A percentile compares a stretch with the other conserved stretches of the same genome.
phyloP scores from a whole-genome alignment of 441 rosid species.

The Melianthus villosus region DNA sequence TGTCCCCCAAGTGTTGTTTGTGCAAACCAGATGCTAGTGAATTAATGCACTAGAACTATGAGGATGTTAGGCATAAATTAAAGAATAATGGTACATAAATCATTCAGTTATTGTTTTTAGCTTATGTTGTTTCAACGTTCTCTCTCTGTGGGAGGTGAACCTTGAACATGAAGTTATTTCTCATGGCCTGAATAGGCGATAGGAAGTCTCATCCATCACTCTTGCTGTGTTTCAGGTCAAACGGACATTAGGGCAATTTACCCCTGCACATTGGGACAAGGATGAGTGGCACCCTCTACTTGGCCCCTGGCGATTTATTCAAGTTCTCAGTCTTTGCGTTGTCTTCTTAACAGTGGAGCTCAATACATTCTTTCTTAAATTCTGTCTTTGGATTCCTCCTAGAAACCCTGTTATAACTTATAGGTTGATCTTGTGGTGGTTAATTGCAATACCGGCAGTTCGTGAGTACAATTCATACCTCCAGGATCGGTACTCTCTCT shows the following conservation, averaged over 20 bases:
- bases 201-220: no score
- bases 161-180: no score
- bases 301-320: slow-evolving; percentile 95
- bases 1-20: no score
- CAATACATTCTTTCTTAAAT: slow-evolving; percentile 95
- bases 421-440: slow-evolving; percentile 96
- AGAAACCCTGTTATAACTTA: slow-evolving; percentile 80
- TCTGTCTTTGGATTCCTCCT: slow-evolving; percentile 94
- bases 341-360: slow-evolving; percentile 86
- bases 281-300: slow-evolving; percentile 98
- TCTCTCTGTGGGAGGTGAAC: no score
- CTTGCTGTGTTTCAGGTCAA: slow-evolving; percentile 36
- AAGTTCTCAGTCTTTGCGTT: slow-evolving; percentile 85
- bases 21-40: no score
- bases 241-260: slow-evolving; percentile 84
- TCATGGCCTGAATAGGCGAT: no score
- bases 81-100: no score
- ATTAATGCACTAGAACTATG: no score
- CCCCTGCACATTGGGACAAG: slow-evolving; percentile 99
- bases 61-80: no score
- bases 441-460: slow-evolving; percentile 89
- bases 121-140: no score
- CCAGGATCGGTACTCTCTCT: slow-evolving; percentile 61
- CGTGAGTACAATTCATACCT: slow-evolving; percentile 96
- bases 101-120: no score